phyloP scores from a whole-genome alignment of 2,329 filamentous ascomycete species.

The Intubia oerlemansii region DNA sequence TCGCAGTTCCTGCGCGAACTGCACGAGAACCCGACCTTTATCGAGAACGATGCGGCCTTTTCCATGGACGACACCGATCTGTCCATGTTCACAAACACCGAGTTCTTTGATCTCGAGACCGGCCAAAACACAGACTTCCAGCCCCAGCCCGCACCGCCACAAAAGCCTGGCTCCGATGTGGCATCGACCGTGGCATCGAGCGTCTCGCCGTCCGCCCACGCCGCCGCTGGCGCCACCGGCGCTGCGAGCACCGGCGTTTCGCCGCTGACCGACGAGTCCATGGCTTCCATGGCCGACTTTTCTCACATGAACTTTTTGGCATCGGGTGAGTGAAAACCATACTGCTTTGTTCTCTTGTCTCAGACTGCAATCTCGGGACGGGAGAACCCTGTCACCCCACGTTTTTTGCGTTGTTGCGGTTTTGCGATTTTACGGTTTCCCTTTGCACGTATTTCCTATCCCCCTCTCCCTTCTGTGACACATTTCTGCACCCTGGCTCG shows the following conservation, averaged over 20 bases:
- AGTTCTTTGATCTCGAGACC: conserved; percentile 62
- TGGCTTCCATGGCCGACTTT: conserved; percentile 23
- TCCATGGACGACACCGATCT: conserved; percentile 43
- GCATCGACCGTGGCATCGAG: conserved; percentile 5
- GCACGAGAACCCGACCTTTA: conserved; percentile 40
- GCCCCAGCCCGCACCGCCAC: conserved; percentile 24
- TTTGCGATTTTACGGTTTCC: too few species aligned
- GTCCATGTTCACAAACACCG: conserved; percentile 61
- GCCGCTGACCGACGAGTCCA: conserved; percentile 15
- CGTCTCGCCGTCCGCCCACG: too few species aligned
- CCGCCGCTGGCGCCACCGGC: too few species aligned
- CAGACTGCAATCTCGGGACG: too few species aligned
- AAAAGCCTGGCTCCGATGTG: conserved; percentile 19
- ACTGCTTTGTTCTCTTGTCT: too few species aligned
- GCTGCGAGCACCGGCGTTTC: too few species aligned
- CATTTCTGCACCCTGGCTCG: too few species aligned
- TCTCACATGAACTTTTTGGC: conserved; percentile 26
- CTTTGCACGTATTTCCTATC: too few species aligned
- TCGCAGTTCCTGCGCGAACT: conserved; percentile 76
- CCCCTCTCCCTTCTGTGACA: too few species aligned
- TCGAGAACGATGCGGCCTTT: conserved; percentile 33
- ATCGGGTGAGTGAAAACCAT: too few species aligned
- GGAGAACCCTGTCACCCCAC: too few species aligned
- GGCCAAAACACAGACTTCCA: conserved; percentile 37
- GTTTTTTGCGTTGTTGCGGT: too few species aligned